These are phyloP conservation scores for Penicillium bialowiezense DNA, from an alignment of 495 filamentous ascomycete genomes.

Conservation along the genomic window DNA sequence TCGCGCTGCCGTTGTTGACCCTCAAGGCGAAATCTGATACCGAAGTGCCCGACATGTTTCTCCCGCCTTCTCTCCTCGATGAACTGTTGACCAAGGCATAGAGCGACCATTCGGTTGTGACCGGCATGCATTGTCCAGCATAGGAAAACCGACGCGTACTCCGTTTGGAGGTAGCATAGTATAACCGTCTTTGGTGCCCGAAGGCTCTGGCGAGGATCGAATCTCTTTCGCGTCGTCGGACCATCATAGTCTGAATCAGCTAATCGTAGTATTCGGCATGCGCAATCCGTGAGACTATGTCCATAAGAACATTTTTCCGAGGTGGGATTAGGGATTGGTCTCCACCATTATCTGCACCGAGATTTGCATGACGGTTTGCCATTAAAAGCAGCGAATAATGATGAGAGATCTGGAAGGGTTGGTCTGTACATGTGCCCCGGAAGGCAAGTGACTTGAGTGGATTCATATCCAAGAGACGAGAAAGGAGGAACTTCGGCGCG, in stretches of 20 bases:
- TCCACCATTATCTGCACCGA: conserved; percentile 26
- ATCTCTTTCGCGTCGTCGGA: conserved; percentile 33
- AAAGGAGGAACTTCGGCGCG: conserved; percentile 13
- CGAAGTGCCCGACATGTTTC: conserved; percentile 35
- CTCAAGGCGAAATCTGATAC: conserved; percentile 27
- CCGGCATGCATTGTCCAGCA: conserved; percentile 44
- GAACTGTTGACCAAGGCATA: conserved; percentile 25
- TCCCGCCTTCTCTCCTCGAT: conserved; percentile 31
- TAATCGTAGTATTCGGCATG: conserved; percentile 38
- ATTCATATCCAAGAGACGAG: conserved; percentile 17
- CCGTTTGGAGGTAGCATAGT: conserved; percentile 42
- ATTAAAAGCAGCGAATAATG: conserved; percentile 15
- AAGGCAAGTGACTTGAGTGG: conserved; percentile 28
- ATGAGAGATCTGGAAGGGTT: conserved; percentile 28
- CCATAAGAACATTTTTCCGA: conserved; percentile 30
- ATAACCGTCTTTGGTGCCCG: conserved; percentile 39
- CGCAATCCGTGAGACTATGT: conserved; percentile 37
- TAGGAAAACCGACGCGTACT: conserved; percentile 44
- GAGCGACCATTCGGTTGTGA: conserved; percentile 35
- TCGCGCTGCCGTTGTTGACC: conserved; percentile 21
- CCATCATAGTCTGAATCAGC: conserved; percentile 25
- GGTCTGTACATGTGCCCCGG: conserved; percentile 33
- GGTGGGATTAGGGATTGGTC: conserved; percentile 40
- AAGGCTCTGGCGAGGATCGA: conserved; percentile 39
- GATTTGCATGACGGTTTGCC: conserved; percentile 6